Percentiles rank a stretch among this genome's conserved stretches.
These are phyloP conservation scores for Glycine soja DNA, from an alignment of 306 rosid species.

Conservation along the genomic window DNA sequence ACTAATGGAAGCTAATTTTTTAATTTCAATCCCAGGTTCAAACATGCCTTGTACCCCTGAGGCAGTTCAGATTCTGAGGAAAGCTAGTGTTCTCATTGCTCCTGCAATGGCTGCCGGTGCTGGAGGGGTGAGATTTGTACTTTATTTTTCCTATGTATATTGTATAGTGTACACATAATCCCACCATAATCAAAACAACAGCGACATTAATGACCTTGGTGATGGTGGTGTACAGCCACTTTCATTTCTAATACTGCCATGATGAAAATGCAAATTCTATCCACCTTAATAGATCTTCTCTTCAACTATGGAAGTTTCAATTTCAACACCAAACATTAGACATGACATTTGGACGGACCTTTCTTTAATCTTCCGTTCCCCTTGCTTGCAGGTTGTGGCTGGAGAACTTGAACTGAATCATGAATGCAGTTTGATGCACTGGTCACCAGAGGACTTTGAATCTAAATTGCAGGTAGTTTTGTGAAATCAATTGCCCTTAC, in stretches of 20 bases:
- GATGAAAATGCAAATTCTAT: slow-evolving; percentile 20
- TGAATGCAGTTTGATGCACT: slow-evolving; percentile 85
- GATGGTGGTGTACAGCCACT: not conserved
- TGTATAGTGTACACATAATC: not conserved
- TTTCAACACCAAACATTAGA: slow-evolving; percentile 22
- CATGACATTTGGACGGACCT: slow-evolving; percentile 18
- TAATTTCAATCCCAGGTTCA: slow-evolving; percentile 67
- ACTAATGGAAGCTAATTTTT: slow-evolving; percentile 36
- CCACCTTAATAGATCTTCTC: slow-evolving; percentile 2
- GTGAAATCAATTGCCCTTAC: slow-evolving; percentile 24
- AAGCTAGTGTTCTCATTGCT: slow-evolving; percentile 88
- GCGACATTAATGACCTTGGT: not conserved
- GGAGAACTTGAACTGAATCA: slow-evolving; percentile 96
- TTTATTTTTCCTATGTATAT: slow-evolving; percentile 39
- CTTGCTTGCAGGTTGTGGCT: slow-evolving; percentile 80
- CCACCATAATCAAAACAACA: slow-evolving; percentile 7
- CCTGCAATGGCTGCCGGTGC: slow-evolving; percentile 99
- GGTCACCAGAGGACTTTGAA: slow-evolving; percentile 96
- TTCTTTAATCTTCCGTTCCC: slow-evolving; percentile 24
- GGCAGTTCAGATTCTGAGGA: slow-evolving; percentile 88
- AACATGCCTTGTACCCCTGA: slow-evolving; percentile 96
- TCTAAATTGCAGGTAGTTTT: slow-evolving; percentile 82
- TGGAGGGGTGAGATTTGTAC: slow-evolving; percentile 86
- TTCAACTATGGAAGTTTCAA: slow-evolving; percentile 22
- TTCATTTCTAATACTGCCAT: not conserved